phyloP scores from a whole-genome alignment of 768 basidiomycete genomes.

The Panaeolus cyanescens region DNA sequence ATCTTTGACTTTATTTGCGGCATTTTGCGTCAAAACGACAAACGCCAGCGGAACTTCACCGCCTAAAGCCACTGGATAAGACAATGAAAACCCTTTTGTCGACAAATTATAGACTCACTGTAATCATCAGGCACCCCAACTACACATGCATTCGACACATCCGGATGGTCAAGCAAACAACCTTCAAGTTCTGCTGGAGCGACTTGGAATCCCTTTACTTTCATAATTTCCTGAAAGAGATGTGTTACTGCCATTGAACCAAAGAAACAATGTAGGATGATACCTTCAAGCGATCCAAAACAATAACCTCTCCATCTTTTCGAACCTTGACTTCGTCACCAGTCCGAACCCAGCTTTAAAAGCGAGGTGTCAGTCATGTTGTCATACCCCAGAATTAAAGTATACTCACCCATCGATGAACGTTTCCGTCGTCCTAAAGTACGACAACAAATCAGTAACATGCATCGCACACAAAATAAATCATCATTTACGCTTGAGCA shows the following conservation, averaged over 20 bases:
- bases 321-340: constrained; percentile 66
- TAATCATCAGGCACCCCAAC: constrained; percentile 70
- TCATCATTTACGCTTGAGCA: constrained; percentile 54
- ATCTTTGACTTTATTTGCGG: constrained; percentile 32
- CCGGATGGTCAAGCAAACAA: constrained; percentile 59
- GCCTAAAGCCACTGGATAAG: constrained; percentile 27
- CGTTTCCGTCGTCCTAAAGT: constrained; percentile 63
- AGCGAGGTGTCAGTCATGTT: not conserved
- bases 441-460: not conserved
- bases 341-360: constrained; percentile 62
- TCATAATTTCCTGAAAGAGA: constrained; percentile 44
- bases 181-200: constrained; percentile 76
- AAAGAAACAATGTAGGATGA: not conserved
- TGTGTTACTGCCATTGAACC: not conserved
- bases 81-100: not conserved
- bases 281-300: constrained; percentile 68
- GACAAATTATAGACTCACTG: constrained; percentile 31
- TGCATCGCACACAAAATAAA: not conserved
- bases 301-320: constrained; percentile 55
- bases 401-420: constrained; percentile 62
- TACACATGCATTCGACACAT: constrained; percentile 64
- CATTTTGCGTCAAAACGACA: constrained; percentile 51
- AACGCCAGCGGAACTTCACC: constrained; percentile 76
- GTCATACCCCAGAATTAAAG: not conserved
- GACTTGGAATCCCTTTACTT: constrained; percentile 71